phyloP scores from a whole-genome alignment of 73 alveolate genomes.

The Symbiodinium pilosum region DNA sequence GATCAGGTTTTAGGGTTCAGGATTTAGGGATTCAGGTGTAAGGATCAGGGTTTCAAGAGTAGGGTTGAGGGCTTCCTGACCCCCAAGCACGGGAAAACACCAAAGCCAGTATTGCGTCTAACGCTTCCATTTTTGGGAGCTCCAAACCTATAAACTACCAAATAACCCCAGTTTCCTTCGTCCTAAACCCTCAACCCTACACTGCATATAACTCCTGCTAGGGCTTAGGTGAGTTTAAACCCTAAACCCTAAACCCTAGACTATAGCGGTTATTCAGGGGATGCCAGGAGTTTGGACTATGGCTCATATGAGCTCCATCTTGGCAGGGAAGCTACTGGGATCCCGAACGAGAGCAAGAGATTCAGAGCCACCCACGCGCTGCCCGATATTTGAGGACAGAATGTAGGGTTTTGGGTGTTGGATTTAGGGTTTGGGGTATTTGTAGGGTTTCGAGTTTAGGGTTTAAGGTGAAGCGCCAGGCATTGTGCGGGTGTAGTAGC shows the following conservation, averaged over 20 bases:
- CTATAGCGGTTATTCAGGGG: too few relatives aligned
- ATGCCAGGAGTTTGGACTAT: too few relatives aligned
- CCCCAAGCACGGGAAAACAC: too few relatives aligned
- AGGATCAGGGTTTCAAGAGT: too few relatives aligned
- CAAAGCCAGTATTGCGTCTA: too few relatives aligned
- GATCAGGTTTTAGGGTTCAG: too few relatives aligned
- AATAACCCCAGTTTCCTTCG: background rate
- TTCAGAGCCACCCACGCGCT: background rate
- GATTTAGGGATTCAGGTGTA: too few relatives aligned
- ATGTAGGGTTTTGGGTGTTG: background rate
- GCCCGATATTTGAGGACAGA: constrained; percentile 20
- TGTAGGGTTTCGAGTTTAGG: background rate
- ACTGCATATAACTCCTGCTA: too few relatives aligned
- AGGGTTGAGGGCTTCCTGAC: too few relatives aligned
- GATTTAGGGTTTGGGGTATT: background rate
- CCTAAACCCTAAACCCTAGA: background rate
- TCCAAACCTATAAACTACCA: too few relatives aligned
- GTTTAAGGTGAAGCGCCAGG: background rate
- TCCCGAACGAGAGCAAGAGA: constrained; percentile 51
- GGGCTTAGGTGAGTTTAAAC: background rate
- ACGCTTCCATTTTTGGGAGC: too few relatives aligned
- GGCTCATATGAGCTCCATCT: background rate
- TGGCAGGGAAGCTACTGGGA: constrained; percentile 89
- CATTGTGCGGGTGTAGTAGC: background rate
- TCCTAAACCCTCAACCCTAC: background rate